phyloP scores from a whole-genome alignment of 2,329 filamentous ascomycete species.

The Claviceps sp. region DNA sequence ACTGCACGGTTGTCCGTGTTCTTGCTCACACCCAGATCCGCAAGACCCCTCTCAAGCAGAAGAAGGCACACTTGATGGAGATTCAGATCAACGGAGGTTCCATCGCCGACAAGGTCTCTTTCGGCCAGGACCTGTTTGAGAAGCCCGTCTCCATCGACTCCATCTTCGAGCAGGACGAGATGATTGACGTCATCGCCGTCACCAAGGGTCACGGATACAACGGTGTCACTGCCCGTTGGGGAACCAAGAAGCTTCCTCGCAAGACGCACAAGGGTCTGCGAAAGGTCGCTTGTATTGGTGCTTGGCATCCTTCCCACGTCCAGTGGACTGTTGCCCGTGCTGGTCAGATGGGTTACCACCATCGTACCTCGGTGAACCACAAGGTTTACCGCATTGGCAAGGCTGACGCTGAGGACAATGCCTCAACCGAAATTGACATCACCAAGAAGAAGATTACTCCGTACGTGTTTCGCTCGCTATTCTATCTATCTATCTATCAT shows the following conservation, averaged over 20 bases:
- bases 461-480: constrained; percentile 43
- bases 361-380: constrained; percentile 99
- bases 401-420: constrained; percentile 80
- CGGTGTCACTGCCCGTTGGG: constrained; percentile 96
- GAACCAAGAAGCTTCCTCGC: constrained; percentile 99
- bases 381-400: constrained; percentile 99
- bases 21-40: constrained; percentile 99
- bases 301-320: constrained; percentile 99
- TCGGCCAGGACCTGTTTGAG: constrained; percentile 93
- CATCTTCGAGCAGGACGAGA: constrained; percentile 99
- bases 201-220: constrained; percentile 99
- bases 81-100: constrained; percentile 98
- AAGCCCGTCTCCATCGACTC: constrained; percentile 87
- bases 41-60: constrained; percentile 99
- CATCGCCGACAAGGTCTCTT: constrained; percentile 91
- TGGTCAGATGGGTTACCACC: constrained; percentile 99
- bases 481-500: not conserved
- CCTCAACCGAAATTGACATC: constrained; percentile 87
- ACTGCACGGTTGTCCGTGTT: constrained; percentile 98
- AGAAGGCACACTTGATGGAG: constrained; percentile 99
- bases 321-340: constrained; percentile 99
- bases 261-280: constrained; percentile 99
- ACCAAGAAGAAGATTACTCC: constrained; percentile 99
- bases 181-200: constrained; percentile 98
- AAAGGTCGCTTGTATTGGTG: constrained; percentile 99